phyloP scores from a whole-genome alignment of 768 basidiomycete genomes.

The Rhizopogon vesiculosus region DNA sequence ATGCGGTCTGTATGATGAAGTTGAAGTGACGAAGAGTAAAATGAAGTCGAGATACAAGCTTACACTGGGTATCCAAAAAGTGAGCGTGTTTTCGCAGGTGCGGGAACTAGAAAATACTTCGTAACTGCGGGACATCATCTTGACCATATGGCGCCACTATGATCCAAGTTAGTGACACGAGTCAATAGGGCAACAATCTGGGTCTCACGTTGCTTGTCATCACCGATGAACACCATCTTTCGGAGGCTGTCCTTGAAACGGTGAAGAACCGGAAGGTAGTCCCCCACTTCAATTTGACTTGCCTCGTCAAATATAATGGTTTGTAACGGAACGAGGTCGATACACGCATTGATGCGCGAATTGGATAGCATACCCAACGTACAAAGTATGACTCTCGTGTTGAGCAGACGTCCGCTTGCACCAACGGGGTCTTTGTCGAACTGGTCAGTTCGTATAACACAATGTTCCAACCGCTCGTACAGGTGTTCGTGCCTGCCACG shows the following conservation, averaged over 20 bases:
- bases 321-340: constrained; percentile 28
- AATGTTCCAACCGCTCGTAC: too few species aligned
- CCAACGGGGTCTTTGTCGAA: too few species aligned
- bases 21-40: too few species aligned
- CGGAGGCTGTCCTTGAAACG: constrained; percentile 19
- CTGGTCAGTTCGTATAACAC: too few species aligned
- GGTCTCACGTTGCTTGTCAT: too few species aligned
- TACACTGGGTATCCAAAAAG: constrained; percentile 74
- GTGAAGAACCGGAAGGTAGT: constrained; percentile 33
- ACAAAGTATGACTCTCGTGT: constrained; percentile 34
- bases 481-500: constrained; percentile 45
- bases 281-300: constrained; percentile 38
- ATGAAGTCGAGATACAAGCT: too few species aligned
- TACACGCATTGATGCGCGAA: constrained; percentile 5
- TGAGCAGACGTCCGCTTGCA: too few species aligned
- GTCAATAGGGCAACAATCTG: not conserved
- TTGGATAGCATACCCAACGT: constrained; percentile 44
- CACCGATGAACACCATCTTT: not conserved
- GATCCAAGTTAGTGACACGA: not conserved
- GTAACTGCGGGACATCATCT: constrained; percentile 58
- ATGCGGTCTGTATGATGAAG: too few species aligned
- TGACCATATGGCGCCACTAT: constrained; percentile 77
- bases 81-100: constrained; percentile 46
- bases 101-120: constrained; percentile 69
- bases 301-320: constrained; percentile 44